A percentile compares a stretch with the other conserved stretches of the same genome.
phyloP scores from a whole-genome alignment of 2,329 filamentous ascomycete species.

The Phialophora macrospora region DNA sequence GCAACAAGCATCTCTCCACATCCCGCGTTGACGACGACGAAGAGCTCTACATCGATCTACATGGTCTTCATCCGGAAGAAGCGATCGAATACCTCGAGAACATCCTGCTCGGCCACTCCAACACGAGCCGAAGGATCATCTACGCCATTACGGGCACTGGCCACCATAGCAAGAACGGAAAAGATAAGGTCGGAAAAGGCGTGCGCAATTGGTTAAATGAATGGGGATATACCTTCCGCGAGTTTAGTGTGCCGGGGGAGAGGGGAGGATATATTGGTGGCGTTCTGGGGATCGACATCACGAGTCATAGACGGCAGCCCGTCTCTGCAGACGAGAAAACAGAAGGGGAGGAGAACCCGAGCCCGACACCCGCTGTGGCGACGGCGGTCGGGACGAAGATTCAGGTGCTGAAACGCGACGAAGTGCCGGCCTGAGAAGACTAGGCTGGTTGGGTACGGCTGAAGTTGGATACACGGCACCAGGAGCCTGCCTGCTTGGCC shows the following conservation, averaged over 20 bases:
- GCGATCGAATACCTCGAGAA: slow-evolving; percentile 92
- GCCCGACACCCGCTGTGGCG: slow-evolving; percentile 40
- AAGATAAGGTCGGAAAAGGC: slow-evolving; percentile 96
- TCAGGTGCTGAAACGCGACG: slow-evolving; percentile 53
- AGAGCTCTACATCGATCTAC: slow-evolving; percentile 93
- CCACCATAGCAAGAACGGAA: slow-evolving; percentile 97
- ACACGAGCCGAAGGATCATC: slow-evolving; percentile 71
- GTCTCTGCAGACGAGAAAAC: slow-evolving; percentile 41
- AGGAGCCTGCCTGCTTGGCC: neutral
- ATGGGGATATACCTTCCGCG: slow-evolving; percentile 92
- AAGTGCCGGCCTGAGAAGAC: slow-evolving; percentile 38
- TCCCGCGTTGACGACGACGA: slow-evolving; percentile 53
- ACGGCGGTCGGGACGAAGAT: slow-evolving; percentile 48
- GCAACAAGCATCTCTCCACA: slow-evolving; percentile 70
- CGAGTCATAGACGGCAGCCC: slow-evolving; percentile 59
- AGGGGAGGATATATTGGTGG: slow-evolving; percentile 74
- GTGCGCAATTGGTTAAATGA: slow-evolving; percentile 90
- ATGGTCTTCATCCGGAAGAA: slow-evolving; percentile 98
- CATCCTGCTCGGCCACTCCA: slow-evolving; percentile 80
- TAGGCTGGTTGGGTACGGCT: neutral
- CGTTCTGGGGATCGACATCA: slow-evolving; percentile 67
- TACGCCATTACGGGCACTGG: slow-evolving; percentile 97
- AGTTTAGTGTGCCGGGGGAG: slow-evolving; percentile 96
- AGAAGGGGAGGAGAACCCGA: slow-evolving; percentile 36
- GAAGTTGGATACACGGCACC: neutral